These are phyloP conservation scores for Hypomontagnella submonticulosa DNA, from an alignment of 495 filamentous ascomycete species.

Conservation along the genomic window DNA sequence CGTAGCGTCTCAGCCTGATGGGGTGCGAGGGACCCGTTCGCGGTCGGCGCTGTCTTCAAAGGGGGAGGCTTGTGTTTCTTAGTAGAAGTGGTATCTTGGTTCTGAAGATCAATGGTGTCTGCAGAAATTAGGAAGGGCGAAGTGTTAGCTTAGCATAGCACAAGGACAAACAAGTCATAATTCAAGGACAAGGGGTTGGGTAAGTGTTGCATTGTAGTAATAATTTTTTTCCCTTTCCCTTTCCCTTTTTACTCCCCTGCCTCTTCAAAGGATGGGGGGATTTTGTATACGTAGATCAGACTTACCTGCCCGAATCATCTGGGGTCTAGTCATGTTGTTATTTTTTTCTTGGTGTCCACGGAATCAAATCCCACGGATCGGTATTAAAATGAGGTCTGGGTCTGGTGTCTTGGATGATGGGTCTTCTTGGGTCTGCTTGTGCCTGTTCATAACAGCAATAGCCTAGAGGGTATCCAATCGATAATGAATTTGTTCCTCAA, in stretches of 20 bases:
- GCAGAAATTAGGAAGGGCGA: slow-evolving; percentile 36
- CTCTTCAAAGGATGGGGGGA: slow-evolving; percentile 26
- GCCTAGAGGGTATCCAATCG: no score
- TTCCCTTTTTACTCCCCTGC: slow-evolving; percentile 22
- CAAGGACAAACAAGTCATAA: slow-evolving; percentile 25
- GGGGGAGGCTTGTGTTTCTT: slow-evolving; percentile 70
- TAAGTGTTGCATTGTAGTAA: slow-evolving; percentile 42
- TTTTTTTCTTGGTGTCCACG: slow-evolving; percentile 30
- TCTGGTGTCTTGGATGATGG: slow-evolving; percentile 2
- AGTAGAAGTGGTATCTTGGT: slow-evolving; percentile 81
- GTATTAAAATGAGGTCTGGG: slow-evolving; percentile 31
- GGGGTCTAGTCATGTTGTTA: slow-evolving; percentile 75
- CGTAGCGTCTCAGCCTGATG: slow-evolving; percentile 87
- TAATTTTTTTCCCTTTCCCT: slow-evolving; percentile 30
- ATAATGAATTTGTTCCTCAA: slow-evolving; percentile 17
- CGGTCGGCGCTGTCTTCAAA: slow-evolving; percentile 53
- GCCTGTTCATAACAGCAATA: slow-evolving; percentile 29
- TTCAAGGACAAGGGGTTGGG: slow-evolving; percentile 36
- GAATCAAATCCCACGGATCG: slow-evolving; percentile 42
- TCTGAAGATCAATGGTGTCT: slow-evolving; percentile 98
- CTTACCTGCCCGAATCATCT: slow-evolving; percentile 82
- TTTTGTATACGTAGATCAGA: slow-evolving; percentile 41
- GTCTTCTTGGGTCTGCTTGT: no score
- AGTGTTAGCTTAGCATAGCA: slow-evolving; percentile 37
- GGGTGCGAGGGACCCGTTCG: slow-evolving; percentile 71